These are phyloP conservation scores for Talaromyces funiculosus DNA, from an alignment of 2,329 filamentous ascomycete genomes.

Conservation along the genomic window DNA sequence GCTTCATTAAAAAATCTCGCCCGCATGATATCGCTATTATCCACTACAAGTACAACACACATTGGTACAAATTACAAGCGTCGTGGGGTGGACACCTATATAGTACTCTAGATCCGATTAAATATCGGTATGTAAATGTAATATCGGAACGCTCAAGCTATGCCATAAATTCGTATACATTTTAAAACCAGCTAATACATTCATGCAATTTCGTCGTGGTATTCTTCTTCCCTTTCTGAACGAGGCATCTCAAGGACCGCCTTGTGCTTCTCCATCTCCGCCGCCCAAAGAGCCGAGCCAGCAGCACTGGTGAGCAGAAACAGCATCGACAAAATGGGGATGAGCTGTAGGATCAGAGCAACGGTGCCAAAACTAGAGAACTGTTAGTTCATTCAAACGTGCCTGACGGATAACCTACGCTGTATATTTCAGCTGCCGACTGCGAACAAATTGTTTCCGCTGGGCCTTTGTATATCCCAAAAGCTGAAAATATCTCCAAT, in stretches of 20 bases:
- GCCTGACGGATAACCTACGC: conserved; percentile 49
- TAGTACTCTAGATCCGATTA: background rate
- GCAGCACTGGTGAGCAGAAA: conserved; percentile 83
- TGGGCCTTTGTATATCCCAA: conserved; percentile 68
- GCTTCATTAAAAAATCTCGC: background rate
- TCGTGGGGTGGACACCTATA: background rate
- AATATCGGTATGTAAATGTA: background rate
- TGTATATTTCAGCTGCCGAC: conserved; percentile 72
- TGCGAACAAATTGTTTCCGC: conserved; percentile 62
- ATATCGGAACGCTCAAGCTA: background rate
- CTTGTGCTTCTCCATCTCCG: conserved; percentile 63
- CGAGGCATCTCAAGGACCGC: conserved; percentile 23
- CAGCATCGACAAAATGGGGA: conserved; percentile 87
- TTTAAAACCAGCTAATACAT: background rate
- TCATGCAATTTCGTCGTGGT: conserved; percentile 30
- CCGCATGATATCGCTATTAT: background rate
- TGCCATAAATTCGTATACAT: background rate
- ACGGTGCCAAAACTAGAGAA: conserved; percentile 67
- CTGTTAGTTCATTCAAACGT: background rate
- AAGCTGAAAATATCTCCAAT: conserved; percentile 85
- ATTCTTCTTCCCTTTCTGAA: conserved; percentile 23
- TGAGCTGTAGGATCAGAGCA: conserved; percentile 76
- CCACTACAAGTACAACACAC: background rate
- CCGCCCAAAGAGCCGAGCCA: conserved; percentile 81
- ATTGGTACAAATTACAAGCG: background rate